Conservation (phyloP, 164 flowering plant genomes). For the Litsea cubeba region DNA sequence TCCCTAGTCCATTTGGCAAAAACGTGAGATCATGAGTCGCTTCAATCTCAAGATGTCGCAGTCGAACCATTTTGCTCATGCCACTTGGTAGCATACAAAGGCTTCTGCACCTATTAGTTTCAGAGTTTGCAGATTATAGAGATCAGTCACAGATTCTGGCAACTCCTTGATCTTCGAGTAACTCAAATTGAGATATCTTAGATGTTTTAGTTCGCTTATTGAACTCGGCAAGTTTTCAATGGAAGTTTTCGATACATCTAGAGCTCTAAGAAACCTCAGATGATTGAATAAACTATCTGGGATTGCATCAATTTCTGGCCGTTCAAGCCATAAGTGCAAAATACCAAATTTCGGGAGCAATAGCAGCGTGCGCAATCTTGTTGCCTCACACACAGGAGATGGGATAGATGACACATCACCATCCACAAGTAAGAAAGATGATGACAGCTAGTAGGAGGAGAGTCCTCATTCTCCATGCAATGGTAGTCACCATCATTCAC, state of each 20-base stretch:
- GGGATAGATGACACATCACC: too few relatives aligned
- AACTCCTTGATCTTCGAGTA: not conserved
- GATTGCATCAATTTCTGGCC: not conserved
- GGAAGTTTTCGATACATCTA: not conserved
- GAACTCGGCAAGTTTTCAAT: not conserved
- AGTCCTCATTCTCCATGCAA: too few relatives aligned
- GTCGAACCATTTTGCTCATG: constrained; percentile 1
- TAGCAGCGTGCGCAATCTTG: too few relatives aligned
- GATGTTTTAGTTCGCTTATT: not conserved
- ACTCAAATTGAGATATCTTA: constrained; percentile 7
- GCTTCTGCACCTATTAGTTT: not conserved
- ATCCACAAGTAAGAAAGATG: too few relatives aligned
- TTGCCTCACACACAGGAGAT: too few relatives aligned
- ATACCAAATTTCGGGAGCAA: too few relatives aligned
- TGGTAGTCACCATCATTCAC: too few relatives aligned
- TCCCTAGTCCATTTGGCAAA: constrained; percentile 18
- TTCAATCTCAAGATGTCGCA: constrained; percentile 5
- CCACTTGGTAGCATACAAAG: constrained; percentile 1
- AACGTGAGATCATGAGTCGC: not conserved
- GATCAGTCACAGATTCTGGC: not conserved
- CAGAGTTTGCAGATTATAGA: constrained; percentile 1
- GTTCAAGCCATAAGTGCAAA: too few relatives aligned
- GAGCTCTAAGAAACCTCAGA: not conserved
- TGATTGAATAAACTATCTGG: not conserved
- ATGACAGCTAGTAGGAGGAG: too few relatives aligned